Evolutionary conservation across 164 flowering plant genomes (phyloP).

Genomic region (Hamamelis virginiana): DNA sequence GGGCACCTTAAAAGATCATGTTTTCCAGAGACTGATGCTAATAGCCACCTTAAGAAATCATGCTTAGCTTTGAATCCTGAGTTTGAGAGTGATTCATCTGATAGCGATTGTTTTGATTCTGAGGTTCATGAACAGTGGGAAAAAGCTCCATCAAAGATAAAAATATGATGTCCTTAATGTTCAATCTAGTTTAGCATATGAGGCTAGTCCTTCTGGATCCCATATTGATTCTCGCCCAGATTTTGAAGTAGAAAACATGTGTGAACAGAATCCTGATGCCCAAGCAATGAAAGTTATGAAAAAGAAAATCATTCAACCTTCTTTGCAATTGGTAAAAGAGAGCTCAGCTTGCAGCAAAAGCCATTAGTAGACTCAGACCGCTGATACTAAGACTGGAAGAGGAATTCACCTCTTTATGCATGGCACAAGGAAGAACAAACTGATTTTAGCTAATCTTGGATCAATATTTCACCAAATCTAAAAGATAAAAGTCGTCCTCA

Average conservation of each 20-base stretch:
- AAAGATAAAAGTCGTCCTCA: too few relatives aligned
- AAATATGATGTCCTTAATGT: constrained; percentile 20
- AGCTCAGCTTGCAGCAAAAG: too few relatives aligned
- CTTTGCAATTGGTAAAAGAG: constrained; percentile 12
- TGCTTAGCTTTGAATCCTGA: constrained; percentile 24
- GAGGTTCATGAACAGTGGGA: constrained; percentile 79
- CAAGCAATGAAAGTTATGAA: constrained; percentile 21
- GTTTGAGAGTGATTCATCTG: constrained; percentile 46
- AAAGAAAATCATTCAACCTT: constrained; percentile 16
- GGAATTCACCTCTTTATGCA: too few relatives aligned
- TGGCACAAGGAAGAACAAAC: too few relatives aligned
- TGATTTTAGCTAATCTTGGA: too few relatives aligned
- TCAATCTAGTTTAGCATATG: constrained; percentile 28
- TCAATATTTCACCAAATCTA: too few relatives aligned
- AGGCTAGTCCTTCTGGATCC: constrained; percentile 33
- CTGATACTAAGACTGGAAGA: too few relatives aligned
- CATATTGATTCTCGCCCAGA: constrained; percentile 18
- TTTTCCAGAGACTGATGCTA: too few relatives aligned
- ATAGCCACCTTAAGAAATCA: too few relatives aligned
- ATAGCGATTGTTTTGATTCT: constrained; percentile 67
- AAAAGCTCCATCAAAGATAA: constrained; percentile 52
- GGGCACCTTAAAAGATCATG: too few relatives aligned
- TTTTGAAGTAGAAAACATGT: constrained; percentile 20
- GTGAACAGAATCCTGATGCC: constrained; percentile 16
- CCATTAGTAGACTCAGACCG: too few relatives aligned